Evolutionary conservation across 108 stramenopile genomes (phyloP), one percentile per base, ranked within the genome.

Genomic region (Cyclotella baltica): DNA sequence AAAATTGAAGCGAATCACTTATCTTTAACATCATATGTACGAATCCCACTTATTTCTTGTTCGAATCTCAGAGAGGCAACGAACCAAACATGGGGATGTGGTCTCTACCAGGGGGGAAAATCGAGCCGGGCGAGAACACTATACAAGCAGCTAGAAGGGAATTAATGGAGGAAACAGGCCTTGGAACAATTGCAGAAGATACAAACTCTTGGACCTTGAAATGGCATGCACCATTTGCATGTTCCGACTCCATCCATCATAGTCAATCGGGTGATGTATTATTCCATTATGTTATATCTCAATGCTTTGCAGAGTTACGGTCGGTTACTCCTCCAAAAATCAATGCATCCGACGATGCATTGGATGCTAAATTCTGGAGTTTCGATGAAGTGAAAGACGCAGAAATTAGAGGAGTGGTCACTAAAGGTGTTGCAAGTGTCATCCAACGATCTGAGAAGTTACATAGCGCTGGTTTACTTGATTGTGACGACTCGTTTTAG

Each of bases 71-170:
- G n/a, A 77, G 91, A 63, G 91, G 91, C 30, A 88, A 86, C 28
- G 80, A 83, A 37, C 91, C 91, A 23, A 88, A 86, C 52, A 84
- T 84, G 55, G 91, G 91, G 6, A 67, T 73, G 57, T 92, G 91
- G 91, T 82, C 80, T 11, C 66, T 92, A 9, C 87, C 91, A 4
- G 91, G 91, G 3, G 91, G 91, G 20, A 88, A 86, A 62, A 85
- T 92, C 30, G 89, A 90, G 47, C 53, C 29, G n/a, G 88, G 88
- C 31, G 91, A 92, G 78, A 19, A 61, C 18, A 84, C 85, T 33
- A 48, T 89, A 27, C 83, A 72, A 0, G 91, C 85, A 3, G 89
- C 83, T 15, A 76, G 66, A 55, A 68, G 89, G 37, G 91, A 92
- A 62, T 64, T 92, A 25, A 28, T 16, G 28, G 91, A 92, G 86